phyloP scores from a whole-genome alignment of 1,139 yeast species.

The Candida sanyaensis region DNA sequence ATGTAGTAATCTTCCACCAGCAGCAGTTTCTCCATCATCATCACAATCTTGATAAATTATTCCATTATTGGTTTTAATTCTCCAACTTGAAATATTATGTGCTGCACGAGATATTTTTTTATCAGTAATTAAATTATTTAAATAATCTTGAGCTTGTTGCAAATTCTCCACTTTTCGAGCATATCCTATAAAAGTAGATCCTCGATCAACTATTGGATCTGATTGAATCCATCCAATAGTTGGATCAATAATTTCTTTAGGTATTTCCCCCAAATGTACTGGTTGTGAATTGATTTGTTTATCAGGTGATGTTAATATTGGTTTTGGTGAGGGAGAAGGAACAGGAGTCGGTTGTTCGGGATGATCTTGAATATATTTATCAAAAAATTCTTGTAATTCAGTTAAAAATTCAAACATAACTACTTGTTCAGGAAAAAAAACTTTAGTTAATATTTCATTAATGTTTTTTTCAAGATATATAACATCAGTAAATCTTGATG shows the following conservation, averaged over 20 bases:
- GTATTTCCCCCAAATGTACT: background rate
- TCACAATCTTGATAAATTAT: constrained; percentile 80
- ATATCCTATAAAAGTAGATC: constrained; percentile 82
- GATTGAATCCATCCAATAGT: constrained; percentile 74
- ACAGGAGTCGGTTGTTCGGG: background rate
- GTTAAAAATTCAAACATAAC: constrained; percentile 78
- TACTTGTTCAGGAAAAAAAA: constrained; percentile 62
- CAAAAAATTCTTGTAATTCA: constrained; percentile 58
- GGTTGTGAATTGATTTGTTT: background rate
- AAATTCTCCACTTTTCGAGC: constrained; percentile 62
- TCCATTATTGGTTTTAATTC: constrained; percentile 59
- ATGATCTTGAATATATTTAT: constrained; percentile 30
- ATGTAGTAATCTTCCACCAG: constrained; percentile 87
- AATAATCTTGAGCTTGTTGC: constrained; percentile 58
- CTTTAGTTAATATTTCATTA: constrained; percentile 49
- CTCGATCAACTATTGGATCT: constrained; percentile 78
- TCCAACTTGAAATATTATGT: constrained; percentile 87
- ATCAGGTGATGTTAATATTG: constrained; percentile 13
- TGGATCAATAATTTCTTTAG: constrained; percentile 34
- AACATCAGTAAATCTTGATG: constrained; percentile 38
- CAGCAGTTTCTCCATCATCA: constrained; percentile 97
- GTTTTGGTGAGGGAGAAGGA: constrained; percentile 7
- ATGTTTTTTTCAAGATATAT: constrained; percentile 46
- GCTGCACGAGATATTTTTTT: constrained; percentile 65
- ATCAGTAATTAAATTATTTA: constrained; percentile 60